Evolutionary conservation across 345 rosid genomes (phyloP).

Genomic region (Mallotus nudiflorus): DNA sequence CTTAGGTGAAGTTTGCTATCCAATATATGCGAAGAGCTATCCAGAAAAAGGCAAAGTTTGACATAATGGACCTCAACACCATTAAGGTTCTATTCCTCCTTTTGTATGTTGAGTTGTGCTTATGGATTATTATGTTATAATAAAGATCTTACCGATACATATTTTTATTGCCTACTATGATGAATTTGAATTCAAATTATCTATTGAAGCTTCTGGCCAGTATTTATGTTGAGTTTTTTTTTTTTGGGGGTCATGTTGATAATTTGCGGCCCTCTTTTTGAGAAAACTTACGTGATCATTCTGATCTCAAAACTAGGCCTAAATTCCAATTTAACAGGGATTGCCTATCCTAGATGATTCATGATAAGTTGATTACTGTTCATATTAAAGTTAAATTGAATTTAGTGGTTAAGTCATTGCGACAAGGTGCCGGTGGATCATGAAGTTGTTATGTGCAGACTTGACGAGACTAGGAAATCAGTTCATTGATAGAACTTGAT

Average conservation of each 20-base stretch:
- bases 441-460: background rate
- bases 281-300: background rate
- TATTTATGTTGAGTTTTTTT: background rate
- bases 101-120: background rate
- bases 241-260: background rate
- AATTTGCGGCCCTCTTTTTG: background rate
- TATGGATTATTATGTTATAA: slow-evolving; percentile 6
- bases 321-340: background rate
- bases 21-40: slow-evolving; percentile 75
- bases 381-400: too few relatives aligned
- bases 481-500: background rate
- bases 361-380: too few relatives aligned
- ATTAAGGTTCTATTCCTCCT: slow-evolving; percentile 55
- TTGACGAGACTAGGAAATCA: background rate
- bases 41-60: slow-evolving; percentile 85
- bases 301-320: background rate
- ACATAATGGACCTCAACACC: slow-evolving; percentile 72
- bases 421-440: background rate
- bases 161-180: background rate
- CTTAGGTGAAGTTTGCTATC: slow-evolving; percentile 90
- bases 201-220: background rate
- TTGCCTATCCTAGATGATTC: too few relatives aligned
- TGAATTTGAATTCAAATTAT: background rate
- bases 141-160: background rate
- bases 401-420: background rate